These are phyloP conservation scores for Stereum hirsutum DNA, from an alignment of 1,284 basidiomycete species.

Conservation along the genomic window DNA sequence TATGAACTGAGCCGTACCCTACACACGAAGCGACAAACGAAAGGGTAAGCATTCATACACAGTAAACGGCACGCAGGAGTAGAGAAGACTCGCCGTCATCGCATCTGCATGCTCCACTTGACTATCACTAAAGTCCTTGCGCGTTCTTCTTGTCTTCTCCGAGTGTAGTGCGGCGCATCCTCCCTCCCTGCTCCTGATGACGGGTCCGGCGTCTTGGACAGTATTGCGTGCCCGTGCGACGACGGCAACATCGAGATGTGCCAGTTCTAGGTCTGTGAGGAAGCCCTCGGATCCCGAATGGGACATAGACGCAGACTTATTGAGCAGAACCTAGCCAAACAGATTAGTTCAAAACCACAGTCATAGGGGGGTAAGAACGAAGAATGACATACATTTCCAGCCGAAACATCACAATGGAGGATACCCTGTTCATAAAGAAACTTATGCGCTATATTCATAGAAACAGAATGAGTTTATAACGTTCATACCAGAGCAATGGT, in stretches of 20 bases:
- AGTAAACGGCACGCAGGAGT: neutral
- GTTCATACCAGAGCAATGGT: too few relatives aligned
- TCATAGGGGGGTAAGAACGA: too few relatives aligned
- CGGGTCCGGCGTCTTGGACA: neutral
- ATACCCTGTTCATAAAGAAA: conserved; percentile 2
- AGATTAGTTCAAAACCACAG: too few relatives aligned
- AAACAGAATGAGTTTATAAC: neutral
- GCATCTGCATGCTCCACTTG: neutral
- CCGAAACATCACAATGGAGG: conserved; percentile 6
- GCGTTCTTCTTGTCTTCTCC: too few relatives aligned
- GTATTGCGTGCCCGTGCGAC: neutral
- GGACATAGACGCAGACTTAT: neutral
- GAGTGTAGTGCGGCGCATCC: too few relatives aligned
- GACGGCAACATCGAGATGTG: neutral
- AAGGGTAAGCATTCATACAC: neutral
- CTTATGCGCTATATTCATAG: conserved; percentile 7
- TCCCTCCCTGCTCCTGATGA: neutral
- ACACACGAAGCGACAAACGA: neutral
- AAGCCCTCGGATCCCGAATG: conserved; percentile 6
- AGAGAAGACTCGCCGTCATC: conserved; percentile 6
- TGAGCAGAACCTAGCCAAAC: too few relatives aligned
- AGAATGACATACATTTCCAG: too few relatives aligned
- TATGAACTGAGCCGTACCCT: conserved; percentile 12
- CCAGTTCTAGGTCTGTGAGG: conserved; percentile 10
- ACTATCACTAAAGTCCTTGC: neutral